Conservation (phyloP, 805 yeast genomes). For the Ogataea philodendri region DNA sequence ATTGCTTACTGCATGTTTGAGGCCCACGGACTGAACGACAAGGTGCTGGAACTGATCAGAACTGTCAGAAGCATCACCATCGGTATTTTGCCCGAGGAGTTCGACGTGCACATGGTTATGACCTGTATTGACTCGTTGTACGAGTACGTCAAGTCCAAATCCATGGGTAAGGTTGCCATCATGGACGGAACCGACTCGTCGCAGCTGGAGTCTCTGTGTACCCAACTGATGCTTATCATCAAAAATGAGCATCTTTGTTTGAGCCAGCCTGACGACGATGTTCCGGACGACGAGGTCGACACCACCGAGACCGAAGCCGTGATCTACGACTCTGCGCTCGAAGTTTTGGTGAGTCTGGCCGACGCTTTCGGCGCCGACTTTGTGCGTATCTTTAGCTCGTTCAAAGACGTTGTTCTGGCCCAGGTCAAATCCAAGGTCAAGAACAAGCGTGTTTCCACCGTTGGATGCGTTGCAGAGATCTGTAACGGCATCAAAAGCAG, state of each 20-base stretch:
- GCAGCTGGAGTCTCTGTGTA: slow-evolving; percentile 64
- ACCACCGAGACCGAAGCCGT: slow-evolving; percentile 63
- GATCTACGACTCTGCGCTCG: slow-evolving; percentile 80
- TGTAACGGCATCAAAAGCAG: slow-evolving; percentile 65
- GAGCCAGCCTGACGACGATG: slow-evolving; percentile 55
- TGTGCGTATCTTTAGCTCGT: slow-evolving; percentile 61
- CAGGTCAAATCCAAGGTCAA: slow-evolving; percentile 61
- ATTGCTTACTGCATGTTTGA: slow-evolving; percentile 68
- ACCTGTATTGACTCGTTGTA: slow-evolving; percentile 71
- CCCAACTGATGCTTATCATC: slow-evolving; percentile 67
- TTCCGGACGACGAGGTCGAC: slow-evolving; percentile 40
- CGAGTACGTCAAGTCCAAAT: slow-evolving; percentile 52
- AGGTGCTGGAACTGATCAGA: slow-evolving; percentile 56
- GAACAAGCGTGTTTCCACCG: slow-evolving; percentile 75
- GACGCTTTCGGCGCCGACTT: slow-evolving; percentile 79
- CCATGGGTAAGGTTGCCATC: slow-evolving; percentile 71
- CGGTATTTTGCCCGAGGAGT: slow-evolving; percentile 68
- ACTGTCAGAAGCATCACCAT: slow-evolving; percentile 68
- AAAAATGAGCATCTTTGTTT: slow-evolving; percentile 85
- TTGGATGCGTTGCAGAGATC: slow-evolving; percentile 91
- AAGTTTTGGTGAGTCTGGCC: slow-evolving; percentile 76
- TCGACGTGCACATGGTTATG: slow-evolving; percentile 78
- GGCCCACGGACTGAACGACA: slow-evolving; percentile 54
- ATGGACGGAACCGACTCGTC: slow-evolving; percentile 57
- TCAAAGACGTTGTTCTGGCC: slow-evolving; percentile 60